Conservation (phyloP, 768 basidiomycete species). For the Cystobasidium tubakii region DNA sequence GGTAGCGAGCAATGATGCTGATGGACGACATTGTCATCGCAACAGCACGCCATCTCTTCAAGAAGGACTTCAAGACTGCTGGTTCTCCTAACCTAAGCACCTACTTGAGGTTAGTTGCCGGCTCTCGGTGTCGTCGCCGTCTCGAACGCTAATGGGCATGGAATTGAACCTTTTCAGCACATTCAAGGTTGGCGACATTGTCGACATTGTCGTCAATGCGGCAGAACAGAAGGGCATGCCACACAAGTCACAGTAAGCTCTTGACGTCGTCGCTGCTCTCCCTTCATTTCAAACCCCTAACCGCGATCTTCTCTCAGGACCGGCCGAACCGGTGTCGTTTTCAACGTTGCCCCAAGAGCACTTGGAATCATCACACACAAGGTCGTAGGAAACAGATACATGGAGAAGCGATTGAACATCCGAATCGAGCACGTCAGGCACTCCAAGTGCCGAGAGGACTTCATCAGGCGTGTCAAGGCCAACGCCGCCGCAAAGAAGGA, state of each 20-base stretch:
- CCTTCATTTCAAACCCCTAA: not conserved
- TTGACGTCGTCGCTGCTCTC: no score
- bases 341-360: constrained; percentile 91
- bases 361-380: constrained; percentile 98
- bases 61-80: constrained; percentile 7
- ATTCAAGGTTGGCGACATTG: constrained; percentile 95
- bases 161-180: constrained; percentile 89
- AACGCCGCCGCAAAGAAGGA: constrained; percentile 77
- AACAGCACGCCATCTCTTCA: not conserved
- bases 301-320: not conserved
- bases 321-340: constrained; percentile 80
- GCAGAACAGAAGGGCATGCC: constrained; percentile 99
- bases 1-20: not conserved
- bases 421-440: constrained; percentile 86
- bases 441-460: constrained; percentile 96
- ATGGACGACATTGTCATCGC: not conserved
- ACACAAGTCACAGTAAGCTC: constrained; percentile 93
- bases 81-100: not conserved
- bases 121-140: no score
- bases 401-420: constrained; percentile 99
- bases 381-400: constrained; percentile 95
- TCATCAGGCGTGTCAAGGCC: constrained; percentile 86
- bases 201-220: constrained; percentile 99
- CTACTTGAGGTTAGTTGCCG: not conserved
- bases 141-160: constrained; percentile 47